phyloP scores from a whole-genome alignment of 768 basidiomycete genomes.

The Daedaleopsis sinensis region DNA sequence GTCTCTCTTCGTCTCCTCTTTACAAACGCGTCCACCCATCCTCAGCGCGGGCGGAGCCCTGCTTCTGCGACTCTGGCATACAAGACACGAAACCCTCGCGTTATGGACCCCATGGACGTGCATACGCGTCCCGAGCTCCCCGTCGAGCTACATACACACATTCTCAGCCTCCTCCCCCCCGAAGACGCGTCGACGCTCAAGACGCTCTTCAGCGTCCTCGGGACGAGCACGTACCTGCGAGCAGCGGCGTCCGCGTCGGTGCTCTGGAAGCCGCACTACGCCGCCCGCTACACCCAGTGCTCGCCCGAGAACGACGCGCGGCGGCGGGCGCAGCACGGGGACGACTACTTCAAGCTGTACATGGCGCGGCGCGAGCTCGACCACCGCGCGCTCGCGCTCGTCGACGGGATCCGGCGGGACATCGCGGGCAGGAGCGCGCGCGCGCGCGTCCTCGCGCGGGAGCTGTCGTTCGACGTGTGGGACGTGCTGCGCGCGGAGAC shows the following conservation, averaged over 20 bases:
- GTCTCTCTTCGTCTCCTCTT: background rate
- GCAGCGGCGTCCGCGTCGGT: slow-evolving; percentile 44
- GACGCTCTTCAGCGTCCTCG: slow-evolving; percentile 44
- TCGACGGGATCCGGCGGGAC: slow-evolving; percentile 44
- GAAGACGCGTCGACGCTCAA: slow-evolving; percentile 26
- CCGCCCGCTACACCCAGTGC: slow-evolving; percentile 47
- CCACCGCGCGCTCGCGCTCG: slow-evolving; percentile 38
- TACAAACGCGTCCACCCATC: background rate
- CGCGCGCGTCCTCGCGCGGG: slow-evolving; percentile 42
- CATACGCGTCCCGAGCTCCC: slow-evolving; percentile 26
- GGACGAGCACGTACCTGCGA: slow-evolving; percentile 40
- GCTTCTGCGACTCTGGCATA: background rate
- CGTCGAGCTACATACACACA: slow-evolving; percentile 40
- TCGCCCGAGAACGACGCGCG: slow-evolving; percentile 40
- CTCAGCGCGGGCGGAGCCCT: background rate
- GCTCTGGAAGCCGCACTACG: slow-evolving; percentile 60
- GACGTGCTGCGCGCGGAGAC: slow-evolving; percentile 49
- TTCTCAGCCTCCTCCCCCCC: slow-evolving; percentile 35
- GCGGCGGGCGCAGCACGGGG: slow-evolving; percentile 31
- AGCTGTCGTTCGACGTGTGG: slow-evolving; percentile 57
- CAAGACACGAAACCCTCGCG: background rate
- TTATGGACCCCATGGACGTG: background rate
- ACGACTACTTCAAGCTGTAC: slow-evolving; percentile 54
- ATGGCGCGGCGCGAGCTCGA: slow-evolving; percentile 48
- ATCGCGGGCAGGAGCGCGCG: slow-evolving; percentile 41